Percentiles rank a stretch among this genome's conserved stretches.
phyloP scores from a whole-genome alignment of 768 basidiomycete genomes.

The Leucocoprinus leucothites region DNA sequence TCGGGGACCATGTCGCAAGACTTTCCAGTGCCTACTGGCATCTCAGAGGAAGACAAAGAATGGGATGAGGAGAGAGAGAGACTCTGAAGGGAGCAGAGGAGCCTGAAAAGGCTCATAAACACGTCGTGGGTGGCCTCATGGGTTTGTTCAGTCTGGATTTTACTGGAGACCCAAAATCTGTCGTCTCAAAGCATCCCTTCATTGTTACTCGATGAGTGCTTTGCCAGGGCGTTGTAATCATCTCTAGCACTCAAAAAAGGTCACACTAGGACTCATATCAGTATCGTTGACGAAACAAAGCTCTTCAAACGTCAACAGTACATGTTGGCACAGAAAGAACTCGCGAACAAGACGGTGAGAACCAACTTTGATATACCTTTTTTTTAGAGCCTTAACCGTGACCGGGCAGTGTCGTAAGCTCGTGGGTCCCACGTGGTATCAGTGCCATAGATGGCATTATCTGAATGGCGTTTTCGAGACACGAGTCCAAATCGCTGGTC shows the following conservation, averaged over 20 bases:
- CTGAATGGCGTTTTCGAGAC: constrained; percentile 29
- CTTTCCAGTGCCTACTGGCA: constrained; percentile 13
- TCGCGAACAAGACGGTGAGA: constrained; percentile 21
- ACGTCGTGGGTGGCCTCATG: no score
- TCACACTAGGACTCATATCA: constrained; percentile 28
- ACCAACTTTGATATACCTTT: no score
- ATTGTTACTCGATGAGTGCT: constrained; percentile 29
- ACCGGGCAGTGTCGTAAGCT: no score
- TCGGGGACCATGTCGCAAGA: not conserved
- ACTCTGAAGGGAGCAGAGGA: no score
- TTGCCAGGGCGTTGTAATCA: not conserved
- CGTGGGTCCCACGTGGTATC: constrained; percentile 15
- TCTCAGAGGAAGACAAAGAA: constrained; percentile 15
- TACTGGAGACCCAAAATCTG: constrained; percentile 15
- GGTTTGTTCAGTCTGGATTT: constrained; percentile 4
- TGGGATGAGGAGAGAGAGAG: constrained; percentile 10
- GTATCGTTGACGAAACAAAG: constrained; percentile 28
- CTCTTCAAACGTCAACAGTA: constrained; percentile 27
- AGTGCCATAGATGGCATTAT: constrained; percentile 23
- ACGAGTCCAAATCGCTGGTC: constrained; percentile 14
- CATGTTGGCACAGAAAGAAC: constrained; percentile 20
- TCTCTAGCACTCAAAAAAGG: not conserved
- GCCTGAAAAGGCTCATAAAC: no score
- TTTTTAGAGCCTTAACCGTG: not conserved
- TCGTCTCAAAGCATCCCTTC: constrained; percentile 29